These are phyloP conservation scores for Hebeloma cylindrosporum DNA, from an alignment of 768 basidiomycete genomes.

Conservation along the genomic window DNA sequence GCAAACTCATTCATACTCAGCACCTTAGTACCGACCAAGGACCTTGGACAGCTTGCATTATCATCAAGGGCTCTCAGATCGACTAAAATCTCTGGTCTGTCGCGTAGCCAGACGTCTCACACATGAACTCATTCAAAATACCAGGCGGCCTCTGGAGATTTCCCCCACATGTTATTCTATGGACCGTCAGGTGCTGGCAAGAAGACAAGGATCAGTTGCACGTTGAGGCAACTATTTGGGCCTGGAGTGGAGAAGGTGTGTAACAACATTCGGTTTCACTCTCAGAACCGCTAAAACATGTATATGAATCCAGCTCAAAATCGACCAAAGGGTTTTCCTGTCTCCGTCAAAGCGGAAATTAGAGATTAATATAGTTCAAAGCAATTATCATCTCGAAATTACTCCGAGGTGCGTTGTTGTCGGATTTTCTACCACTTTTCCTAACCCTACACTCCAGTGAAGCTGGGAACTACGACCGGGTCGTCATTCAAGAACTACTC, in stretches of 20 bases:
- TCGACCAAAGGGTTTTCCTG: slow-evolving; percentile 94
- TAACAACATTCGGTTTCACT: neutral
- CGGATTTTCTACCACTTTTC: neutral
- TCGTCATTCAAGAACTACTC: slow-evolving; percentile 94
- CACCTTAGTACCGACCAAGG: slow-evolving; percentile 74
- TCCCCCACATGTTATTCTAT: slow-evolving; percentile 97
- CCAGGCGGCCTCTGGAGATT: slow-evolving; percentile 87
- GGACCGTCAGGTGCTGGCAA: slow-evolving; percentile 97
- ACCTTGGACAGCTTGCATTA: slow-evolving; percentile 87
- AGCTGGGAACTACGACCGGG: slow-evolving; percentile 91
- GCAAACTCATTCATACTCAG: neutral
- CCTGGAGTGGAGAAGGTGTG: slow-evolving; percentile 88
- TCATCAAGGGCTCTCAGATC: slow-evolving; percentile 74
- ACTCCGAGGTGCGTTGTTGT: slow-evolving; percentile 76
- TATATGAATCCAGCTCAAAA: slow-evolving; percentile 69
- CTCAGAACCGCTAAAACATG: neutral
- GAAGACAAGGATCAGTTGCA: slow-evolving; percentile 94
- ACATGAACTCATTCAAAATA: slow-evolving; percentile 1
- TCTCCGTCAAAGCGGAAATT: slow-evolving; percentile 93
- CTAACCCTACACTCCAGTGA: slow-evolving; percentile 54
- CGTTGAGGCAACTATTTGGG: slow-evolving; percentile 86
- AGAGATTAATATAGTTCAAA: slow-evolving; percentile 95
- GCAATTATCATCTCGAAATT: slow-evolving; percentile 97
- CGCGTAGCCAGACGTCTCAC: neutral
- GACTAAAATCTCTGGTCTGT: slow-evolving; percentile 77